Percentiles rank a stretch among this genome's conserved stretches.
These are phyloP conservation scores for Boletus coccyginus DNA, from an alignment of 768 basidiomycete species.

Conservation along the genomic window DNA sequence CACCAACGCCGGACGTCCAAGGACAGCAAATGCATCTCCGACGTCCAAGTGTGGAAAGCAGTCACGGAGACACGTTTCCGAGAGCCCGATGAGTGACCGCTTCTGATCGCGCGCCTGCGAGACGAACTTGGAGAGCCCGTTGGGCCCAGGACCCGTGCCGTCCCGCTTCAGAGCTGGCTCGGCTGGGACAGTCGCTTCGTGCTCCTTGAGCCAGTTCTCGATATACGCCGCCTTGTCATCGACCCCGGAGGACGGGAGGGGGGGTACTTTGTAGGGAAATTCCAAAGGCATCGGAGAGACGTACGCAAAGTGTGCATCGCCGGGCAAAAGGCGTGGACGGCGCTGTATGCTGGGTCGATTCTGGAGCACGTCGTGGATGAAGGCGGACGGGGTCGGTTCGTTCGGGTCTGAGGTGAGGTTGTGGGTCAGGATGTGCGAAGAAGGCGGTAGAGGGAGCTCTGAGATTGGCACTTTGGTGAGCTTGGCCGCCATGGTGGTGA, in stretches of 20 bases:
- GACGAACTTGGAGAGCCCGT: constrained; percentile 45
- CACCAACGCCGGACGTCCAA: constrained; percentile 60
- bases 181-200: constrained; percentile 51
- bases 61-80: constrained; percentile 65
- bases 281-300: constrained; percentile 77
- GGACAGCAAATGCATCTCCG: constrained; percentile 71
- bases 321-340: constrained; percentile 57
- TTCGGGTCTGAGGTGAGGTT: constrained; percentile 60
- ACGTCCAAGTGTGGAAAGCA: constrained; percentile 84
- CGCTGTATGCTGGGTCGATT: constrained; percentile 64
- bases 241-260: constrained; percentile 43
- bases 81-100: constrained; percentile 67
- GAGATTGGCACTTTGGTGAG: constrained; percentile 38
- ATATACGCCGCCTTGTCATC: constrained; percentile 62
- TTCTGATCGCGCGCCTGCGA: constrained; percentile 49
- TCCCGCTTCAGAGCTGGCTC: background rate
- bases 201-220: constrained; percentile 70
- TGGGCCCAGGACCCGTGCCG: background rate
- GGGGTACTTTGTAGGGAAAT: constrained; percentile 79
- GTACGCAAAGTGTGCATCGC: constrained; percentile 70
- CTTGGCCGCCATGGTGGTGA: constrained; percentile 19
- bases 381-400: constrained; percentile 50
- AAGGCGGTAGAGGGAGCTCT: constrained; percentile 45
- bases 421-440: constrained; percentile 39
- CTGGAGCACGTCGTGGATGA: constrained; percentile 48